Evolutionary conservation across 169 alveolate genomes (phyloP).

Genomic region (Plasmodium cynomolgi): DNA sequence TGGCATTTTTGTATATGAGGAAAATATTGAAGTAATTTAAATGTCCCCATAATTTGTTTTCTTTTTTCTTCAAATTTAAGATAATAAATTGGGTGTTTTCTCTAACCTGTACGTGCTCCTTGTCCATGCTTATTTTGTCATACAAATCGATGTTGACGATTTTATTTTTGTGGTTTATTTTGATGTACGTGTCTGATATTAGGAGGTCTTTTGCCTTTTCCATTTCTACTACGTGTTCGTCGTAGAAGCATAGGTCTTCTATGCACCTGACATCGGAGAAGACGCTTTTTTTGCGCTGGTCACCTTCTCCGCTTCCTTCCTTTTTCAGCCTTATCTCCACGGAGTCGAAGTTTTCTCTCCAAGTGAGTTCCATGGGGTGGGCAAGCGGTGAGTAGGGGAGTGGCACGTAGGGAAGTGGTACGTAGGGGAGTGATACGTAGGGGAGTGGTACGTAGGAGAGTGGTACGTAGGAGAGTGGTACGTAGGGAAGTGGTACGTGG

Average conservation of each 20-base stretch:
- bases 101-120: conserved; percentile 25
- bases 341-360: conserved; percentile 50
- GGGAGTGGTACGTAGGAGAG: no score
- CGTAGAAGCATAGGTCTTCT: not conserved
- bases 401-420: not conserved
- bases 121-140: conserved; percentile 42
- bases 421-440: not conserved
- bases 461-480: not conserved
- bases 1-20: conserved; percentile 28
- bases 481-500: not conserved
- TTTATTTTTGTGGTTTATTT: conserved; percentile 29
- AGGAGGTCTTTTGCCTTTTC: conserved; percentile 15
- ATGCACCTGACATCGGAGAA: not conserved
- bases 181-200: conserved; percentile 44
- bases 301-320: not conserved
- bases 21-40: conserved; percentile 38
- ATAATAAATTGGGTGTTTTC: not conserved
- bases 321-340: conserved; percentile 27
- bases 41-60: conserved; percentile 68
- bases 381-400: not conserved
- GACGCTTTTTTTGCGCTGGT: not conserved
- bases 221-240: not conserved
- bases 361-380: conserved; percentile 21
- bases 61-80: conserved; percentile 47
- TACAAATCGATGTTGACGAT: conserved; percentile 29